Conservation (phyloP, 2,329 filamentous ascomycete species). For the Xylaria arbuscula region DNA sequence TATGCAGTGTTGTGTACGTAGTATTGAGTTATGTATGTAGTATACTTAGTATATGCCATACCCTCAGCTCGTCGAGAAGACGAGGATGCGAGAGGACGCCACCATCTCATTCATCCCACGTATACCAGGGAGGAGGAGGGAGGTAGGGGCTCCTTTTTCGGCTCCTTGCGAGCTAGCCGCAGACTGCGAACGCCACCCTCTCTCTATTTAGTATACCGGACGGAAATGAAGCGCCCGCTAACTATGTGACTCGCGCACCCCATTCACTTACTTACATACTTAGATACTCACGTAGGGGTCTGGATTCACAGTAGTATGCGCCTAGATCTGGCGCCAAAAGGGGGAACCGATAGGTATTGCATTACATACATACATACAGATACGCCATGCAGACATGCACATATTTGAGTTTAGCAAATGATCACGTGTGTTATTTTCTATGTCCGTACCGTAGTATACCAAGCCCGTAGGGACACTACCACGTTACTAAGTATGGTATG, state of each 20-base stretch:
- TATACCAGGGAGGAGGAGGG: neutral
- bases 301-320: neutral
- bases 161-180: too few species aligned
- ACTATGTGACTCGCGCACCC: neutral
- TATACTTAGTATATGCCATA: neutral
- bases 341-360: neutral
- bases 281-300: too few species aligned
- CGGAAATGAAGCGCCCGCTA: constrained; percentile 4
- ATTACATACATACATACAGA: neutral
- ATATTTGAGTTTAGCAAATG: constrained; percentile 28
- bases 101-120: constrained; percentile 21
- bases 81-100: constrained; percentile 2
- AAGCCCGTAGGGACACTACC: neutral
- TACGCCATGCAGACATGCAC: too few species aligned
- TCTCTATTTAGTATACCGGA: neutral
- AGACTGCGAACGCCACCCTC: neutral
- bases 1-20: too few species aligned
- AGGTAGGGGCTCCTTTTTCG: too few species aligned
- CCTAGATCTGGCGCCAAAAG: constrained; percentile 1
- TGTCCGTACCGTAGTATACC: constrained; percentile 22
- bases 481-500: constrained; percentile 11
- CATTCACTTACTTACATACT: neutral
- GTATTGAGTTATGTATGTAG: too few species aligned
- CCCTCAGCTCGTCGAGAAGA: constrained; percentile 25
- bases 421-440: constrained; percentile 30